These are phyloP conservation scores for Penicillium psychrosexuale DNA, from an alignment of 2,329 filamentous ascomycete genomes.

Conservation along the genomic window DNA sequence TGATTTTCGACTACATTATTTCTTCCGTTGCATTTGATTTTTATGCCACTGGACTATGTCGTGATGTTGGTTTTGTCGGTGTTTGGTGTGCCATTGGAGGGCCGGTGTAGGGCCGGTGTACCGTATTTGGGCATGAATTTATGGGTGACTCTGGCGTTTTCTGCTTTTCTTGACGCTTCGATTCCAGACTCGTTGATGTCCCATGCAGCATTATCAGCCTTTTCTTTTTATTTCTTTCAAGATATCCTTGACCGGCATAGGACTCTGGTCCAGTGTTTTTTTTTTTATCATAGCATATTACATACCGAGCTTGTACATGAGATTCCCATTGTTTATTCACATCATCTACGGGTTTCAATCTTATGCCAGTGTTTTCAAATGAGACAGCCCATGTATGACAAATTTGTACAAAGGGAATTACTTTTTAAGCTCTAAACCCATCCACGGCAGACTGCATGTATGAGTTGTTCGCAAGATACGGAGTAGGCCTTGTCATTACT, in stretches of 20 bases:
- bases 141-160: conserved; percentile 7
- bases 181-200: not conserved
- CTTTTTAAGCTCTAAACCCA: too few species aligned
- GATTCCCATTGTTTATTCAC: not conserved
- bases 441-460: too few species aligned
- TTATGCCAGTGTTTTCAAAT: not conserved
- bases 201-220: conserved; percentile 9
- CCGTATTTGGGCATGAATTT: not conserved
- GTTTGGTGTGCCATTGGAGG: conserved; percentile 7
- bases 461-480: not conserved
- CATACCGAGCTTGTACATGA: conserved; percentile 7
- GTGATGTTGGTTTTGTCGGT: not conserved
- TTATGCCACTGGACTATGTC: not conserved
- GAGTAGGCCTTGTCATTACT: too few species aligned
- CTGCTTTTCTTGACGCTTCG: not conserved
- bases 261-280: not conserved
- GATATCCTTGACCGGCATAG: conserved; percentile 3
- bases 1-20: not conserved
- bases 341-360: not conserved
- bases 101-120: not conserved
- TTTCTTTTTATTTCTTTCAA: not conserved
- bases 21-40: conserved; percentile 4
- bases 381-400: not conserved
- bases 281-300: not conserved
- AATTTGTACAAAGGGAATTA: not conserved